A percentile compares a stretch with the other conserved stretches of the same genome.
Evolutionary conservation across 257 asterid species (phyloP).

Genomic region (Scutellaria minor): DNA sequence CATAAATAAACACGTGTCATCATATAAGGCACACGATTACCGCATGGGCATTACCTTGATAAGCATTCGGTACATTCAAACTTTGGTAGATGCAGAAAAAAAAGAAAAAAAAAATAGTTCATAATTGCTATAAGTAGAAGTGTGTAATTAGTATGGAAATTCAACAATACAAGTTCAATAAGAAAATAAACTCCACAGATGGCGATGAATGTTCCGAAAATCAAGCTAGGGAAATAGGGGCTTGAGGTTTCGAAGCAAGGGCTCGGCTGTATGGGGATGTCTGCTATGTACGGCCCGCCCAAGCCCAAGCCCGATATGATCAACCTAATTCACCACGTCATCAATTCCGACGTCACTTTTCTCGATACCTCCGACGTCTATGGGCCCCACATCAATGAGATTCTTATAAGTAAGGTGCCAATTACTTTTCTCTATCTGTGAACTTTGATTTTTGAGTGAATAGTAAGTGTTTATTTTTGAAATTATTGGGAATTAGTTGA

Average conservation of each 20-base stretch:
- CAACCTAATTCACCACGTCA: slow-evolving; percentile 39
- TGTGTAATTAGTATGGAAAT: too few relatives aligned
- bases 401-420: slow-evolving; percentile 40
- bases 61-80: too few relatives aligned
- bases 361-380: slow-evolving; percentile 49
- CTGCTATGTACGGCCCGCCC: slow-evolving; percentile 37
- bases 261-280: slow-evolving; percentile 51
- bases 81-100: too few relatives aligned
- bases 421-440: too few relatives aligned
- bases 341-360: slow-evolving; percentile 42
- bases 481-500: neutral
- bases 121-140: too few relatives aligned
- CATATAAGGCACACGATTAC: too few relatives aligned
- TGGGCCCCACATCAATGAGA: slow-evolving; percentile 48
- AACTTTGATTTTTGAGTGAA: neutral
- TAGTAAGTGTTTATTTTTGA: neutral
- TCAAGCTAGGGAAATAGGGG: slow-evolving; percentile 45
- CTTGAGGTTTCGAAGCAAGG: slow-evolving; percentile 47
- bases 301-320: slow-evolving; percentile 47
- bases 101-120: too few relatives aligned
- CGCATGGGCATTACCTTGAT: too few relatives aligned
- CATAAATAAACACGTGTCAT: too few relatives aligned
- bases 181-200: neutral
- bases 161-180: too few relatives aligned
- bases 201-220: slow-evolving; percentile 42